These are phyloP conservation scores for Fusarium sp. DNA, from an alignment of 2,329 filamentous ascomycete species.

Conservation along the genomic window DNA sequence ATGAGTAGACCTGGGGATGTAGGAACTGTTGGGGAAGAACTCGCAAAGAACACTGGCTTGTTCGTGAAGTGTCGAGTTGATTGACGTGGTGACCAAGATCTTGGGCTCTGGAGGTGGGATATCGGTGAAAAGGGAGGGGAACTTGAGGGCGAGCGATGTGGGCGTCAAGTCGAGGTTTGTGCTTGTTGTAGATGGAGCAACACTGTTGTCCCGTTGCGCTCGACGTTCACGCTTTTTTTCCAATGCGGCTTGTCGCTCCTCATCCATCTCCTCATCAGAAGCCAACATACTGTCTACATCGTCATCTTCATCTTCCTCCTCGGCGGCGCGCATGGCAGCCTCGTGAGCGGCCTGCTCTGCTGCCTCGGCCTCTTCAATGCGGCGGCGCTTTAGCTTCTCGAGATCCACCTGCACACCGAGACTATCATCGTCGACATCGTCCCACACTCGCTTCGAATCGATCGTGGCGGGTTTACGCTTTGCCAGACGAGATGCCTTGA, in stretches of 20 bases:
- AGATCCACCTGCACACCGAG: slow-evolving; percentile 71
- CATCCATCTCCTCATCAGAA: slow-evolving; percentile 70
- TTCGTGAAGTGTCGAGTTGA: slow-evolving; percentile 90
- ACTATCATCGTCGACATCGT: slow-evolving; percentile 77
- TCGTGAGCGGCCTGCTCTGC: slow-evolving; percentile 65
- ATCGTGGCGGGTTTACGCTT: slow-evolving; percentile 86
- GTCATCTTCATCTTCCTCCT: slow-evolving; percentile 65
- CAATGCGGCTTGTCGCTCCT: slow-evolving; percentile 60
- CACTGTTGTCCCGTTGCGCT: slow-evolving; percentile 64
- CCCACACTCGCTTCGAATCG: slow-evolving; percentile 92
- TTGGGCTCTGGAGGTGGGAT: slow-evolving; percentile 78
- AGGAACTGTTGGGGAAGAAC: slow-evolving; percentile 88
- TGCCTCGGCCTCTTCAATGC: slow-evolving; percentile 68
- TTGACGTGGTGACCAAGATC: slow-evolving; percentile 90
- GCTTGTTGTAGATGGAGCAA: slow-evolving; percentile 72
- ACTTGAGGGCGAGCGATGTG: slow-evolving; percentile 71
- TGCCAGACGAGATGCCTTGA: slow-evolving; percentile 80
- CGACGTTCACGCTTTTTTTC: slow-evolving; percentile 63
- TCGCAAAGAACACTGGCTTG: slow-evolving; percentile 84
- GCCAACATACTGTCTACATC: slow-evolving; percentile 87
- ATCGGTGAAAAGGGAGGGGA: slow-evolving; percentile 74
- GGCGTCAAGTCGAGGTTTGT: slow-evolving; percentile 76
- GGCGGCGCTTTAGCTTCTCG: slow-evolving; percentile 71
- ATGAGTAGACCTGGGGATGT: slow-evolving; percentile 89
- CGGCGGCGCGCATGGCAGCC: slow-evolving; percentile 52